Evolutionary conservation across 2,329 filamentous ascomycete genomes (phyloP), one percentile per base, ranked within the genome.

Genomic region (Venturia oleaginea): DNA sequence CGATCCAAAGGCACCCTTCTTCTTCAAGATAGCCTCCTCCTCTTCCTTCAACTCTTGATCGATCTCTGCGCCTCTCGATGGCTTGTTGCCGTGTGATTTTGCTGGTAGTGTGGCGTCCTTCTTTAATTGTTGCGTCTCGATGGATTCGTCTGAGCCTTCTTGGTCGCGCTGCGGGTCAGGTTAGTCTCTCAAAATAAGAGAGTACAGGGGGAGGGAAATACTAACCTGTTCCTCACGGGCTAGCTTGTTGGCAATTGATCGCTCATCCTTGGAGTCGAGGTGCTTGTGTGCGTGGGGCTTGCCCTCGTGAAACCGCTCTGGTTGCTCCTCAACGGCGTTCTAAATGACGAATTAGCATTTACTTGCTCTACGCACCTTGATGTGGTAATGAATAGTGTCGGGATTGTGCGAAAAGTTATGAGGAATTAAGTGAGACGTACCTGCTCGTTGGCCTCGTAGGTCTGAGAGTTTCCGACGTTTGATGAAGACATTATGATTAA

Each of bases 361-460:
- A n/a, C n/a, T n/a, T n/a, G n/a, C n/a, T n/a, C n/a, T n/a, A n/a
- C n/a, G n/a, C n/a, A n/a, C n/a, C n/a, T n/a, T n/a, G n/a, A n/a
- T n/a, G n/a, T n/a, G n/a, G n/a, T n/a, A n/a, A n/a, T n/a, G n/a
- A n/a, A n/a, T n/a, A n/a, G n/a, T n/a, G n/a, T n/a, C n/a, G n/a
- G n/a, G n/a, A n/a, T n/a, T n/a, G n/a, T n/a, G n/a, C n/a, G n/a
- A n/a, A n/a, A n/a, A n/a, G n/a, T n/a, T n/a, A n/a, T n/a, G n/a
- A n/a, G n/a, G n/a, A n/a, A n/a, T n/a, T n/a, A n/a, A n/a, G n/a
- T n/a, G n/a, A n/a, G n/a, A n/a, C n/a, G 22, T 70, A 76, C 74
- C 76, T 94, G 90, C 77, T 94, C 90, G 65, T 86, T 87, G 65
- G 82, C 86, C 78, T 92, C 88, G 78, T 94, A 92, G 73, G 91